A percentile compares a stretch with the other conserved stretches of the same genome.
These are phyloP conservation scores for Bolboschoenoplectus hybrid DNA, from an alignment of 202 grass and related monocot species.

Conservation along the genomic window DNA sequence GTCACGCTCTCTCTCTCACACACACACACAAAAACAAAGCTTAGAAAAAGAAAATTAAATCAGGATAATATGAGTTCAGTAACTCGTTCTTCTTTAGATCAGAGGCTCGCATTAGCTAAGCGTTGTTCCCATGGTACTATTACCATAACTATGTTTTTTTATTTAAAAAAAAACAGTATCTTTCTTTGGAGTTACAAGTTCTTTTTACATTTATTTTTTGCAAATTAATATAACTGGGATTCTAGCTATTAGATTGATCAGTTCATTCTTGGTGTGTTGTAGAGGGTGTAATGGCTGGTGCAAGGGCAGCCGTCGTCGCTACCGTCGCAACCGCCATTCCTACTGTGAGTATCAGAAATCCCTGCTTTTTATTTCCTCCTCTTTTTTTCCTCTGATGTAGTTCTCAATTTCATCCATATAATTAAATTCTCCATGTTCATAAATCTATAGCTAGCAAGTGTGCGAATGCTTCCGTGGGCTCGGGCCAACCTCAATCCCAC, in stretches of 20 bases:
- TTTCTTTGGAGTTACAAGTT: neutral
- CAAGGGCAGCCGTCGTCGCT: slow-evolving; percentile 56
- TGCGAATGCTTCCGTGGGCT: slow-evolving; percentile 70
- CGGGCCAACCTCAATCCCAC: slow-evolving; percentile 60
- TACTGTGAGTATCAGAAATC: slow-evolving; percentile 35
- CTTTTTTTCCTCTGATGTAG: neutral
- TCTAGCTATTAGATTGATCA: neutral
- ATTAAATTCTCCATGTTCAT: slow-evolving; percentile 19
- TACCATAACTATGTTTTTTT: neutral
- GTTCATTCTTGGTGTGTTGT: neutral
- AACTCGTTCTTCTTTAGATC: slow-evolving; percentile 47
- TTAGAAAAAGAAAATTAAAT: neutral
- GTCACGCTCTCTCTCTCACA: neutral
- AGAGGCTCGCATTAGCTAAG: slow-evolving; percentile 59
- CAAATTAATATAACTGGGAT: neutral
- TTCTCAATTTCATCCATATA: neutral
- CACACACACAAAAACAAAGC: neutral
- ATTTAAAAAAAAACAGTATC: neutral
- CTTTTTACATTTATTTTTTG: neutral
- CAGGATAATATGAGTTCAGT: slow-evolving; percentile 43
- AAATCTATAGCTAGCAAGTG: slow-evolving; percentile 47
- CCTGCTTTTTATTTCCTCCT: too few relatives aligned
- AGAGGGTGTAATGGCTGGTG: slow-evolving; percentile 63
- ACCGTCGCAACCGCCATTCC: slow-evolving; percentile 59
- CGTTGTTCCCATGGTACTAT: slow-evolving; percentile 57